A percentile compares a stretch with the other conserved stretches of the same genome.
Conservation (phyloP, 2,329 filamentous ascomycete genomes). For the Trichophyton equinum region DNA sequence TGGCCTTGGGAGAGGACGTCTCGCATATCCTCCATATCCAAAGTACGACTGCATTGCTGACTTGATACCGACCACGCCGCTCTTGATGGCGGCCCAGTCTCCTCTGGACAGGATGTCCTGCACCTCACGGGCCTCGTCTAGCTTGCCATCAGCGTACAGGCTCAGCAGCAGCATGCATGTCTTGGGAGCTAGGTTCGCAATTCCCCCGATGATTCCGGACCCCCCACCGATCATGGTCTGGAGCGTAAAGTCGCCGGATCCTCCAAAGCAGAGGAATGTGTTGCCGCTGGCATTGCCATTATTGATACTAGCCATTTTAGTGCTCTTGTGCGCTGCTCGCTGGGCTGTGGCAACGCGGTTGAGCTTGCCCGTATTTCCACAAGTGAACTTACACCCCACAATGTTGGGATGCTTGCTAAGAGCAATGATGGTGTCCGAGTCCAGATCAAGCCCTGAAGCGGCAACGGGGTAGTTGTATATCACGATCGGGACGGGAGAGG, state of each 20-base stretch:
- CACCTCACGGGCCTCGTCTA: conserved; percentile 48
- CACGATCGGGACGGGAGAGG: conserved; percentile 62
- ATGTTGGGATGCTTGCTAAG: conserved; percentile 73
- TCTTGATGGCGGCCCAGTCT: conserved; percentile 58
- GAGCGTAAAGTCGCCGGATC: conserved; percentile 61
- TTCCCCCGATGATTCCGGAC: conserved; percentile 57
- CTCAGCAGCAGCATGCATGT: conserved; percentile 50
- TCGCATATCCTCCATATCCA: conserved; percentile 51
- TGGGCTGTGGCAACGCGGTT: conserved; percentile 48
- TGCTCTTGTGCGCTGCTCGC: background rate
- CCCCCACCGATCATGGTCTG: conserved; percentile 59
- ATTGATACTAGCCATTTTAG: background rate
- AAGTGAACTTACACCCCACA: conserved; percentile 82
- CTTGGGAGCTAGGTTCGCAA: conserved; percentile 58
- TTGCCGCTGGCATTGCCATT: background rate
- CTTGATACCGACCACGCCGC: conserved; percentile 58
- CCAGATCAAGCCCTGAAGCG: conserved; percentile 77
- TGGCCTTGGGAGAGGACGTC: conserved; percentile 37
- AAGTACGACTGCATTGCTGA: conserved; percentile 49
- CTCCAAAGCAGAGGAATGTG: conserved; percentile 56
- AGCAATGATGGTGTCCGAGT: conserved; percentile 72
- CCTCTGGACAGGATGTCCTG: conserved; percentile 54
- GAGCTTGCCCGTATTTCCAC: conserved; percentile 79
- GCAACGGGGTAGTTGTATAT: conserved; percentile 88
- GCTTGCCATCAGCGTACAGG: conserved; percentile 47